Base-by-base conservation (phyloP, 1,284 basidiomycete species). In the Cryptococcus amylolentus region DNA sequence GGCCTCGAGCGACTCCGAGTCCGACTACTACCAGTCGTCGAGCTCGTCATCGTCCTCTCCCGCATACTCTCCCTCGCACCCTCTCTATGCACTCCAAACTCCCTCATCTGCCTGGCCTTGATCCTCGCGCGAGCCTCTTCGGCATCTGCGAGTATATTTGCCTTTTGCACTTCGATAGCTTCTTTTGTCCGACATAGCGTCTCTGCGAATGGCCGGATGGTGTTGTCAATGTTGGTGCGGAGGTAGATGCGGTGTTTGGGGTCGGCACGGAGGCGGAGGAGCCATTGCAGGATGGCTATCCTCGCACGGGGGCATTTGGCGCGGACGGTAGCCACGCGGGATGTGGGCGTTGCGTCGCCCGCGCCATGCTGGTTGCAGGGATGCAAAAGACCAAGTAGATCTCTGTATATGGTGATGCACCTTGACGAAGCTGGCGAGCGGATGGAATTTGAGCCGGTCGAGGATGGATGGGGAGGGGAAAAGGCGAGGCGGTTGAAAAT, bases 181-280 rank as follows among this genome's bases (percentile, higher is more conserved):
- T 75, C 72, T 45, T 64, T 63, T 4, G 73, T 76, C 5, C 79
- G 68, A 49, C 68, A 69, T 6, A 81, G 68, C 1, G 73, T 70
- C 31, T 68, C 66, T 2, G 81, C 79, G 65, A 71, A 68, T 6
- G 73, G 71, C 27, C 62, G 57, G 18, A 72, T 65, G 18, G 68
- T 66, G 20, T 69, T 67, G 37, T 80, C 78, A 37, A 82, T 76
- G 46, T 82, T 76, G 27, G 70, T 69, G 18, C 78, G 69, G 59
- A 89, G 87, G 73, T 88, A 96, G 41, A 98, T 75, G 14, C 88
- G 83, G 72, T 99, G 96, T 67, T 93, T 88, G 3, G 90, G 85
- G 71, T 97, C 94, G 1, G 91, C 92, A 49, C 96, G 83, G 23
- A 98, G 80, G 12, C 92, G 86, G 79, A 94, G 85, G 57, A 96